Evolutionary conservation across 768 basidiomycete genomes (phyloP), one percentile per base, ranked within the genome.

Genomic region (Russula brevipes): DNA sequence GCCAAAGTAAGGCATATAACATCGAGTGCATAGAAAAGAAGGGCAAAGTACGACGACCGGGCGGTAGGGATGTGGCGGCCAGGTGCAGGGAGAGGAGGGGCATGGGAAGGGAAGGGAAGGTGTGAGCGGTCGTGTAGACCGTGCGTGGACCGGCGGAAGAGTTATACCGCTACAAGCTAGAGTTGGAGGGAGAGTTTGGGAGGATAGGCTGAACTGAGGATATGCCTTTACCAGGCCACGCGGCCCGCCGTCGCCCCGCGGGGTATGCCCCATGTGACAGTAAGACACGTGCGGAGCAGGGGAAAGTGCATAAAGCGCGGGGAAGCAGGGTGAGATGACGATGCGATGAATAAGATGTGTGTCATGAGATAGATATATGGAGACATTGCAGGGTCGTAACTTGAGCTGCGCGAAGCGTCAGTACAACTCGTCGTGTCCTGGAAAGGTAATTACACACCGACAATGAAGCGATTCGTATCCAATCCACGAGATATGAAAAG

Each of bases 351-450:
- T 60, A 56, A 64, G 54, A 42, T 55, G 63, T 64, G 63, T 51
- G 47, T 60, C 57, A 52, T 64, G 63, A 55, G 58, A 36, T 38
- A 56, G 63, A 64, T 60, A 31, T 52, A 60, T 64, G 47, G 42
- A 41, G 42, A 60, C 63, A 60, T 64, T 64, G 63, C 63, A 51
- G 36, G 63, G 60, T 54, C 63, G 63, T 64, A 60, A 64, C 58
- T 55, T 60, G 63, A 59, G 54, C 59, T 60, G 17, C 24, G 33
- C 12, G 49, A 16, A 42, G 33, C 4, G 12, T 64, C 53, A 64
- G 54, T 38, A 38, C 0, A 2, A 19, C 16, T 10, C 0, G 9
- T 5, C 17, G 16, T 14, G 16, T 17, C 16, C 30, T 1, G 4
- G 31, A n/a, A 39, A 17, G n/a, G 12, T 16, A 33, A 50, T 4